These are phyloP conservation scores for Pinus albicaulis DNA, from an alignment of 75 land plant species.

Conservation along the genomic window DNA sequence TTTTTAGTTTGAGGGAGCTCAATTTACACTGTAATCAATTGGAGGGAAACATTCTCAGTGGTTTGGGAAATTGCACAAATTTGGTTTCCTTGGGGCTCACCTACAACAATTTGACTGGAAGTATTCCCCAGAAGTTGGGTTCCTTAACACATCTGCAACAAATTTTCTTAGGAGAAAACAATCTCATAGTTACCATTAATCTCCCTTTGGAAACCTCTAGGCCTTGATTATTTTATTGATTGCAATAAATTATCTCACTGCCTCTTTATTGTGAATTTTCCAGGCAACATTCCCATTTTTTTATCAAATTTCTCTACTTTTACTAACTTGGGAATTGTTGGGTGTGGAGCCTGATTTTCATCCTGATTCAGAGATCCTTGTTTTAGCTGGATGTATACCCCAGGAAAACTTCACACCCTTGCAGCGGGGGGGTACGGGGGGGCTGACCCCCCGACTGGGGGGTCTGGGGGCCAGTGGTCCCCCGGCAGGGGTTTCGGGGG, in stretches of 20 bases:
- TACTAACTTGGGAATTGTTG: no score
- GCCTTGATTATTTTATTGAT: neutral
- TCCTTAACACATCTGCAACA: neutral
- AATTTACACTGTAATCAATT: slow-evolving; percentile 13
- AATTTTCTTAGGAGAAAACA: neutral
- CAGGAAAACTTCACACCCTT: no score
- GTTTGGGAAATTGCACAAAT: slow-evolving; percentile 12
- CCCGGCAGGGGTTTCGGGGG: no score
- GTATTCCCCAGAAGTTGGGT: slow-evolving; percentile 30
- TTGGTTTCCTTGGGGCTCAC: slow-evolving; percentile 29
- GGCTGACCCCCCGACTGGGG: no score
- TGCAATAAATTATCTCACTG: neutral
- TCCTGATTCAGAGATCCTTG: no score
- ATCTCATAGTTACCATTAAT: slow-evolving; percentile 17
- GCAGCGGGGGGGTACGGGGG: no score
- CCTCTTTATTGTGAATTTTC: no score
- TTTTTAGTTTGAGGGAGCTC: slow-evolving; percentile 11
- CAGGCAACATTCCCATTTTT: no score
- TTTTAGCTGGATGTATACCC: no score
- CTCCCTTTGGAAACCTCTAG: slow-evolving; percentile 23
- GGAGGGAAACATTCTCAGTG: slow-evolving; percentile 11
- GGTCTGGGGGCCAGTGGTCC: no score
- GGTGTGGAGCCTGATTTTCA: no score
- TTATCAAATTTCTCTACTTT: neutral
- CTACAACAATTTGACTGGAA: slow-evolving; percentile 27